Conservation (phyloP, 2,329 filamentous ascomycete genomes). For the Blumeriella jaapii region DNA sequence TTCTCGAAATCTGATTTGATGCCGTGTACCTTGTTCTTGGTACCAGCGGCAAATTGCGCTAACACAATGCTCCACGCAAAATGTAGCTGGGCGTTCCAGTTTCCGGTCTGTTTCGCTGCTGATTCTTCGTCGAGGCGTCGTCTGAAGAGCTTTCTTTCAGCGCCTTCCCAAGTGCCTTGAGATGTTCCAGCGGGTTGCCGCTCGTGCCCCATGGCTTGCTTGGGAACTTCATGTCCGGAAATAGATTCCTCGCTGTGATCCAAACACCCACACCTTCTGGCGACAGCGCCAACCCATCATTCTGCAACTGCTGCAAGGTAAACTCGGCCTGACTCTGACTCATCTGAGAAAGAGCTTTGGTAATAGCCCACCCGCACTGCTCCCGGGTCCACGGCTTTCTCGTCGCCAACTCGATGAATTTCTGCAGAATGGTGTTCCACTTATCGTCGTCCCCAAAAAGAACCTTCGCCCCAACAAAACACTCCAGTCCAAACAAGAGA, state of each 20-base stretch:
- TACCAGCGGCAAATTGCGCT: constrained; percentile 34
- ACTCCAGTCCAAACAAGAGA: constrained; percentile 75
- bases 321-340: constrained; percentile 42
- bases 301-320: constrained; percentile 50
- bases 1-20: constrained; percentile 44
- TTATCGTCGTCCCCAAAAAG: constrained; percentile 48
- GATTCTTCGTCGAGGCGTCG: constrained; percentile 33
- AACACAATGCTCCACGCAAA: constrained; percentile 82
- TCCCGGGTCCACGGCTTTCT: constrained; percentile 84
- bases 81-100: constrained; percentile 69
- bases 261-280: constrained; percentile 86
- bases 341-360: constrained; percentile 57
- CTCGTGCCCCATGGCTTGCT: constrained; percentile 57
- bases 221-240: constrained; percentile 53
- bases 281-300: constrained; percentile 61
- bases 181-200: constrained; percentile 62
- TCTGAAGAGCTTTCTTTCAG: constrained; percentile 62
- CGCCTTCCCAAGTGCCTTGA: constrained; percentile 59
- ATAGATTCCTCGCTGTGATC: constrained; percentile 56
- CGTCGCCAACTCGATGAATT: constrained; percentile 61
- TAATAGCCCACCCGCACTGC: constrained; percentile 75
- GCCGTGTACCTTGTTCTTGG: constrained; percentile 22
- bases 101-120: constrained; percentile 43
- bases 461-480: constrained; percentile 68
- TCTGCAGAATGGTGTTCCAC: constrained; percentile 58